Evolutionary conservation across 2,329 filamentous ascomycete genomes (phyloP).

Genomic region (Orbilia brochopaga): DNA sequence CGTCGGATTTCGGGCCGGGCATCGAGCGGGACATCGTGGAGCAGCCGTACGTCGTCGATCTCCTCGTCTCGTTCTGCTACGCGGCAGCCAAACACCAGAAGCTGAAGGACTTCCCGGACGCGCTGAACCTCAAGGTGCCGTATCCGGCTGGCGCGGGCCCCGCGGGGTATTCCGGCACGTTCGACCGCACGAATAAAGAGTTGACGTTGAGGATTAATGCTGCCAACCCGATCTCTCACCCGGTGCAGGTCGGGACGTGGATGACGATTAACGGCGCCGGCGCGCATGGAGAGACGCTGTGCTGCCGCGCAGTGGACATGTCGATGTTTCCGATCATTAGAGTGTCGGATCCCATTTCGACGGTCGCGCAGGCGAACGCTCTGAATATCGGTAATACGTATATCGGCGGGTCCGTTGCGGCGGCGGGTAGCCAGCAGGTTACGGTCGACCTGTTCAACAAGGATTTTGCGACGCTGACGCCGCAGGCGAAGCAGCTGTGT

Average conservation of each 20-base stretch:
- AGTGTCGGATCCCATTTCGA: conserved; percentile 44
- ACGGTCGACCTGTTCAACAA: conserved; percentile 56
- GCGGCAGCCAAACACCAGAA: conserved; percentile 60
- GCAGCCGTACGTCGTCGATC: conserved; percentile 81
- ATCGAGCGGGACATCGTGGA: conserved; percentile 82
- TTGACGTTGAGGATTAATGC: conserved; percentile 45
- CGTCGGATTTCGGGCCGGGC: conserved; percentile 82
- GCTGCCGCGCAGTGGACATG: conserved; percentile 44
- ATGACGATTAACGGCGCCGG: conserved; percentile 49
- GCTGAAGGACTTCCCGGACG: conserved; percentile 65
- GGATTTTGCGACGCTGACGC: conserved; percentile 60
- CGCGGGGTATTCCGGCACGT: conserved; percentile 32
- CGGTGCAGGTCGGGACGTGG: conserved; percentile 43
- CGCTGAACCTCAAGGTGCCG: conserved; percentile 62
- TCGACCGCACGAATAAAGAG: conserved; percentile 32
- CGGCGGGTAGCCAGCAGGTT: conserved; percentile 36
- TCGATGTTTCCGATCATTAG: conserved; percentile 43
- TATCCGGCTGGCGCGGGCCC: conserved; percentile 9
- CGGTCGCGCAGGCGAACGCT: conserved; percentile 30
- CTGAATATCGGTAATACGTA: conserved; percentile 34
- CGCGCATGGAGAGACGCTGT: conserved; percentile 12
- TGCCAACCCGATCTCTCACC: conserved; percentile 39
- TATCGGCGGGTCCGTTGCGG: conserved; percentile 13
- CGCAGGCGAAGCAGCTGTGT: conserved; percentile 60
- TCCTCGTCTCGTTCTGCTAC: conserved; percentile 83